Conservation (phyloP, 257 asterid species). For the Nicotiana undulata region DNA sequence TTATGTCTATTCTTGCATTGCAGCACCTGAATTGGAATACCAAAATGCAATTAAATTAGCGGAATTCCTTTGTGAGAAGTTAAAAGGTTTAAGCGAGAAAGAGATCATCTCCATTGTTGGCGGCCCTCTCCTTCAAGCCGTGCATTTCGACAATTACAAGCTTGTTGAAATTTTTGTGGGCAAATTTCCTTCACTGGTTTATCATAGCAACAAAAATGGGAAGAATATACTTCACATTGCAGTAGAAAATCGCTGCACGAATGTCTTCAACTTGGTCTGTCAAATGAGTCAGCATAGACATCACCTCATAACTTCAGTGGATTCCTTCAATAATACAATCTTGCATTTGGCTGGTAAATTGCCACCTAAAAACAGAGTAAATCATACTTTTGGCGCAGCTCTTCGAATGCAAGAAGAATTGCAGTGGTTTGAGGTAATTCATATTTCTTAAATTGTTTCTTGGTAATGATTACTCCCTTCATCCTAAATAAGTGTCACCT, state of each 20-base stretch:
- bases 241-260: neutral
- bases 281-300: neutral
- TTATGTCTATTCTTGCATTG: neutral
- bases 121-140: neutral
- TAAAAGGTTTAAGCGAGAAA: neutral
- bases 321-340: neutral
- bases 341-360: conserved; percentile 17
- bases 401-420: conserved; percentile 39
- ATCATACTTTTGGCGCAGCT: conserved; percentile 34
- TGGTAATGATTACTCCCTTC: too few relatives aligned
- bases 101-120: neutral
- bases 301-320: neutral
- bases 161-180: neutral
- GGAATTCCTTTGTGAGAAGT: neutral
- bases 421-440: conserved; percentile 37
- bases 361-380: conserved; percentile 21
- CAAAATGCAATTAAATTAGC: neutral
- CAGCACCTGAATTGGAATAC: neutral
- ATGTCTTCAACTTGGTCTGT: neutral
- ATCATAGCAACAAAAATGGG: neutral
- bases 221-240: neutral
- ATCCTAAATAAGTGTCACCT: too few relatives aligned
- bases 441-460: neutral
- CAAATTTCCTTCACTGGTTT: neutral
- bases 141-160: neutral